These are phyloP conservation scores for Penicillium brevicompactum DNA, from an alignment of 2,329 filamentous ascomycete genomes.

Conservation along the genomic window DNA sequence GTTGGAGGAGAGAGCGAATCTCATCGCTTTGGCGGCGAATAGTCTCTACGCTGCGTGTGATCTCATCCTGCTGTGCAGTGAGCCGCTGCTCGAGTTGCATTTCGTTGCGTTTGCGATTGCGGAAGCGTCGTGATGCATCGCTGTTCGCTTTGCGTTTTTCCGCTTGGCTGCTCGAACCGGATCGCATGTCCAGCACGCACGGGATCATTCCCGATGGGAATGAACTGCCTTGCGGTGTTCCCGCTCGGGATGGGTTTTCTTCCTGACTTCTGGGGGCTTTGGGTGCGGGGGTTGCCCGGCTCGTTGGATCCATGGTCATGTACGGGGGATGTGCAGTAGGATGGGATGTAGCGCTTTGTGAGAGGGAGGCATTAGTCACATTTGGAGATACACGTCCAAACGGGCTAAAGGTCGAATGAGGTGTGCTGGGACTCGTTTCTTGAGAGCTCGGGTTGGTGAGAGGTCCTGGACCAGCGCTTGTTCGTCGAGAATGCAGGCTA, in stretches of 20 bases:
- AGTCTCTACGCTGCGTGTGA: slow-evolving; percentile 33
- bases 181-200: slow-evolving; percentile 42
- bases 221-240: slow-evolving; percentile 14
- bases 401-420: slow-evolving; percentile 35
- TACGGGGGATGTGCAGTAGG: slow-evolving; percentile 26
- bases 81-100: slow-evolving; percentile 43
- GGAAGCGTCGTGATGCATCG: slow-evolving; percentile 44
- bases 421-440: slow-evolving; percentile 39
- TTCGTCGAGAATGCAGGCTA: slow-evolving; percentile 33
- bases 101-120: slow-evolving; percentile 45
- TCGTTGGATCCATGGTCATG: slow-evolving; percentile 28
- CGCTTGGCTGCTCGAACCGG: slow-evolving; percentile 44
- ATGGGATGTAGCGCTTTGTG: slow-evolving; percentile 19
- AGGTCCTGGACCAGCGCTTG: slow-evolving; percentile 33
- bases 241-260: slow-evolving; percentile 14
- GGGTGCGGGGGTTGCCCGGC: slow-evolving; percentile 26
- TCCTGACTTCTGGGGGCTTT: slow-evolving; percentile 24
- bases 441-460: slow-evolving; percentile 33
- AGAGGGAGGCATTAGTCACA: slow-evolving; percentile 22
- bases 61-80: slow-evolving; percentile 39
- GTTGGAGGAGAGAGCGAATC: slow-evolving; percentile 34
- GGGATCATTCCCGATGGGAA: slow-evolving; percentile 36
- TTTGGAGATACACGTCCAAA: slow-evolving; percentile 35
- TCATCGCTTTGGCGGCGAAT: slow-evolving; percentile 37
- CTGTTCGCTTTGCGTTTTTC: slow-evolving; percentile 48